phyloP scores from a whole-genome alignment of 202 grass and related monocot species.

The Saccharum hybrid region DNA sequence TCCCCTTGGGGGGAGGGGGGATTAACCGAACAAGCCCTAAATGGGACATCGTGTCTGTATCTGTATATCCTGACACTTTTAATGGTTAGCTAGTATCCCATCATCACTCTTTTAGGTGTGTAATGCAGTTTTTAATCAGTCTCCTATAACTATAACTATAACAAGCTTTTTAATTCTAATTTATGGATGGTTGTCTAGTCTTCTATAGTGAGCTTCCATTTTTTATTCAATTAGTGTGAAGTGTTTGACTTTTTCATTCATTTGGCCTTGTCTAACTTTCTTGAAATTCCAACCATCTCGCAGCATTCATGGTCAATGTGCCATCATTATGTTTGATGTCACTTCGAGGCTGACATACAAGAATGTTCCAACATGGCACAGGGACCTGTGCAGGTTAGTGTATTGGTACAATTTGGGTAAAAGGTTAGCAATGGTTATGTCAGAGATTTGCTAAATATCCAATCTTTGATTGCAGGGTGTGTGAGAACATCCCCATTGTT shows the following conservation, averaged over 20 bases:
- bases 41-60: not conserved
- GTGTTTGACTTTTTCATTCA: not conserved
- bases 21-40: not conserved
- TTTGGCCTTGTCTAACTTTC: conserved; percentile 9
- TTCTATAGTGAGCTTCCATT: not conserved
- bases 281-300: conserved; percentile 8
- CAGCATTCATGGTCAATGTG: conserved; percentile 75
- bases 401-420: not conserved
- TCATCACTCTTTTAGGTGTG: not conserved
- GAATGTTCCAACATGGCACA: conserved; percentile 75
- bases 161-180: not conserved
- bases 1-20: too few relatives aligned
- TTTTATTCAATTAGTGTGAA: not conserved
- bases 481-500: conserved; percentile 77
- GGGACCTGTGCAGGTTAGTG: conserved; percentile 67
- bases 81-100: not conserved
- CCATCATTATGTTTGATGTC: conserved; percentile 78
- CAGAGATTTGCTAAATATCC: not conserved
- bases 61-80: too few relatives aligned
- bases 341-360: conserved; percentile 74
- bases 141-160: not conserved
- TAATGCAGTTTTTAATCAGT: not conserved
- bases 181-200: not conserved
- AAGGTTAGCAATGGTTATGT: not conserved
- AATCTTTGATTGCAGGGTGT: conserved; percentile 49